A percentile compares a stretch with the other conserved stretches of the same genome.
Conservation (phyloP, 768 basidiomycete genomes). For the Hygrophorus russula region DNA sequence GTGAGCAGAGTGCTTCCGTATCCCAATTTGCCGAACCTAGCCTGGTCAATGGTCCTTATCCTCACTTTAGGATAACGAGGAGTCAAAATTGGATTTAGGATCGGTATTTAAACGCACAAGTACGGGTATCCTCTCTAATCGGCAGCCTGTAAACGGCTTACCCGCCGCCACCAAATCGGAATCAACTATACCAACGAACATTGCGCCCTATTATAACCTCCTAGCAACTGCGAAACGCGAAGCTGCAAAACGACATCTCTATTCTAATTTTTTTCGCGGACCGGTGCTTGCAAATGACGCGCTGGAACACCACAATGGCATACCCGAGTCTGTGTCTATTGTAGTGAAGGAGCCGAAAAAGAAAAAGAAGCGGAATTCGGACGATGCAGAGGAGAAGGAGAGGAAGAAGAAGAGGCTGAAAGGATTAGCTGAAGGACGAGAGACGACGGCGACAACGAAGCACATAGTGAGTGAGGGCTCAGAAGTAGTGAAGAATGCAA, state of each 20-base stretch:
- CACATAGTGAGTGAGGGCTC: background rate
- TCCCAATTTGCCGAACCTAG: too few relatives aligned
- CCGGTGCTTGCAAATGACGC: slow-evolving; percentile 32
- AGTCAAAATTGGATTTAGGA: background rate
- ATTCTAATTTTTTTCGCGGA: slow-evolving; percentile 75
- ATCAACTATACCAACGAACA: background rate
- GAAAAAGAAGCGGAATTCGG: too few relatives aligned
- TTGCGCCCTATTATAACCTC: slow-evolving; percentile 17
- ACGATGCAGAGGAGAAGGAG: too few relatives aligned
- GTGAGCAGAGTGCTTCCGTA: background rate
- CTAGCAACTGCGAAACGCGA: slow-evolving; percentile 64
- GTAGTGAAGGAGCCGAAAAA: too few relatives aligned
- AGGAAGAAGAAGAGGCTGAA: too few relatives aligned
- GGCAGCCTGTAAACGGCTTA: slow-evolving; percentile 42
- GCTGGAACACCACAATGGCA: background rate
- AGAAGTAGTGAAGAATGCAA: background rate
- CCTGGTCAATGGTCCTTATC: background rate
- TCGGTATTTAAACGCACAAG: slow-evolving; percentile 40
- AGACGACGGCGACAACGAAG: background rate
- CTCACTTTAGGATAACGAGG: slow-evolving; percentile 6
- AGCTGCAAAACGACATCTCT: slow-evolving; percentile 64
- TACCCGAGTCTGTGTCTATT: too few relatives aligned
- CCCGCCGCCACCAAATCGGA: slow-evolving; percentile 16
- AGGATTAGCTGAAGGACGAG: too few relatives aligned
- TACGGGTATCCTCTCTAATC: slow-evolving; percentile 70